phyloP scores from a whole-genome alignment of 2,329 filamentous ascomycete species.

The Grosmannia clavigera region DNA sequence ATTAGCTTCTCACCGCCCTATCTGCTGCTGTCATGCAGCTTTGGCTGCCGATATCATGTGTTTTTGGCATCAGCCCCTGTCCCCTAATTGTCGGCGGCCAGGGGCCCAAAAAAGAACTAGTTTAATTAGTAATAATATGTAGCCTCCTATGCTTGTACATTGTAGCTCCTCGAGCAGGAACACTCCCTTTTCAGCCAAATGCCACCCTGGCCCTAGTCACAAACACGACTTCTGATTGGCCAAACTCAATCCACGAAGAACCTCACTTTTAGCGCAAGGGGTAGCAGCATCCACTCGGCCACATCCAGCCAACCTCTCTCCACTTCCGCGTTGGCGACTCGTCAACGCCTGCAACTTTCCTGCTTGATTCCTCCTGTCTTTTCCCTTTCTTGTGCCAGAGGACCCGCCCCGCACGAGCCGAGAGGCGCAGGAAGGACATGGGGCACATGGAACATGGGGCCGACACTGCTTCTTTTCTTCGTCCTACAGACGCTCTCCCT shows the following conservation, averaged over 20 bases:
- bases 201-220: background rate
- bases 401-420: background rate
- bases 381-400: background rate
- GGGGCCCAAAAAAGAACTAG: too few relatives aligned
- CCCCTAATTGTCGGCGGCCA: too few relatives aligned
- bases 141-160: too few relatives aligned
- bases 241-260: background rate
- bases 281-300: background rate
- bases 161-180: too few relatives aligned
- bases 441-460: background rate
- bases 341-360: background rate
- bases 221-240: background rate
- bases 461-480: background rate
- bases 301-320: background rate
- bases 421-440: background rate
- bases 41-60: background rate
- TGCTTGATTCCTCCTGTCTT: background rate
- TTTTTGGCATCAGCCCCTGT: background rate
- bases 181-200: too few relatives aligned
- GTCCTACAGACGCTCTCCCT: background rate
- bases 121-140: too few relatives aligned
- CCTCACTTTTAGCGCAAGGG: background rate
- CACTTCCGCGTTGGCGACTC: background rate
- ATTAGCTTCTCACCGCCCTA: background rate
- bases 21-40: background rate